Base-by-base conservation (phyloP, 2,329 filamentous ascomycete genomes). In the Colletotrichum theobromicola region DNA sequence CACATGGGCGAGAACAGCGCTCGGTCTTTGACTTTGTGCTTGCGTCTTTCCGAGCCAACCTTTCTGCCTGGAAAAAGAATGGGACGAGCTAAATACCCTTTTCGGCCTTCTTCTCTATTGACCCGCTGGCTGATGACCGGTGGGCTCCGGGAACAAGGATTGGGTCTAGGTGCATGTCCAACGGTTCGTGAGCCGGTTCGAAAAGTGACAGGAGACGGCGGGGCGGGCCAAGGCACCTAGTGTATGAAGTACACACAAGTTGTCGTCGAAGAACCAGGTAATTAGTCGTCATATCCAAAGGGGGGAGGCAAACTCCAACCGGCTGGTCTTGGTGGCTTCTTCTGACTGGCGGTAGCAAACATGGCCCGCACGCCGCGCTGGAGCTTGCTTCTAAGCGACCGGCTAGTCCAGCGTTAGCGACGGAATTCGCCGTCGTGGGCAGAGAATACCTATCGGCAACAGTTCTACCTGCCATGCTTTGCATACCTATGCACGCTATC, bases 181-280 rank as follows among this genome's bases (percentile, higher is more conserved):
- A 67, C 72, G 72, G 72, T 65, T 74, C 46, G 68, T 42, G 34
- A 74, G 68, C 72, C 72, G 72, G 72, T 72, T 74, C 72, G 72
- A 72, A 66, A 72, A 61, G n/a, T 72, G 68, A 67, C 72, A 74
- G 72, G 13, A 72, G 34, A 18, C 15, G 58, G 72, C 68, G 72
- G 72, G 61, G 68, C 68, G 15, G 26, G 55, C 71, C 55, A 74
- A 28, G 28, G 24, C 15, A 16, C n/a, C 63, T 63, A 63, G 67
- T 50, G 42, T 46, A 46, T 46, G 18, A 46, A 46, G 42, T 46
- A 46, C n/a, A 13, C 18, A 18, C 18, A 42, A 46, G 18, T 62
- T 34, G 30, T 67, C 70, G 61, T 46, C 57, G 21, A 64, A 26
- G 42, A 21, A 53, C 37, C 37, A 28, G 46, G 57, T 32, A 60